phyloP scores from a whole-genome alignment of 257 asterid genomes.

The Gardenia jasminoides region DNA sequence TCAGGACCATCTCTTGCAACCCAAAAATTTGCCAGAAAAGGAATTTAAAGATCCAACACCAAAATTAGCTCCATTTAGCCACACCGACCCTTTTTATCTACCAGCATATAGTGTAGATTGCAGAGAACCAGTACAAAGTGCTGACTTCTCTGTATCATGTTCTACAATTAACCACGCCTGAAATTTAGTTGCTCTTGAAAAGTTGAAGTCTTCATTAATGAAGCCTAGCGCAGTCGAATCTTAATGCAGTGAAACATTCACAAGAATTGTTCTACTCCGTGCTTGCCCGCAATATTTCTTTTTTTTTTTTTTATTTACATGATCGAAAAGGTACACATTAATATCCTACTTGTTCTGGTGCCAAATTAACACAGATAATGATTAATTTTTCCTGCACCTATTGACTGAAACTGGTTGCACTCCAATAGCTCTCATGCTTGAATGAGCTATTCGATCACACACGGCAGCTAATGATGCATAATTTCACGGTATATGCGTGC shows the following conservation, averaged over 20 bases:
- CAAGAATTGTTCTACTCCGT: background rate
- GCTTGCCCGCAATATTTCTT: no score
- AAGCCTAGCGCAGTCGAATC: background rate
- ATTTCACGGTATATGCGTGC: background rate
- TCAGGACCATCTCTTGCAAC: background rate
- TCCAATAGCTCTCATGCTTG: background rate
- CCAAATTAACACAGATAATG: background rate
- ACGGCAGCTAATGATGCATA: background rate
- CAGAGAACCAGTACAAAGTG: background rate
- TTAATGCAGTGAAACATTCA: background rate
- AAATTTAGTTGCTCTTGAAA: background rate
- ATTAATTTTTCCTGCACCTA: background rate
- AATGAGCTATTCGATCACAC: background rate
- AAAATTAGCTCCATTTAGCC: background rate
- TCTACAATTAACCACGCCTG: background rate
- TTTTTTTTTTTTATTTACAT: background rate
- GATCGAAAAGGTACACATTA: background rate
- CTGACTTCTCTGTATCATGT: background rate
- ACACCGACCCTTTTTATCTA: background rate
- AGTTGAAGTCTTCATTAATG: background rate
- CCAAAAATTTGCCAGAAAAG: background rate
- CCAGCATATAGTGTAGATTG: background rate
- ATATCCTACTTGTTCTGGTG: background rate
- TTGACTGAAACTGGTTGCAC: background rate
- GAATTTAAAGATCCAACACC: background rate